Evolutionary conservation across 2,329 filamentous ascomycete species (phyloP).

Genomic region (Hypoxylon sp.): DNA sequence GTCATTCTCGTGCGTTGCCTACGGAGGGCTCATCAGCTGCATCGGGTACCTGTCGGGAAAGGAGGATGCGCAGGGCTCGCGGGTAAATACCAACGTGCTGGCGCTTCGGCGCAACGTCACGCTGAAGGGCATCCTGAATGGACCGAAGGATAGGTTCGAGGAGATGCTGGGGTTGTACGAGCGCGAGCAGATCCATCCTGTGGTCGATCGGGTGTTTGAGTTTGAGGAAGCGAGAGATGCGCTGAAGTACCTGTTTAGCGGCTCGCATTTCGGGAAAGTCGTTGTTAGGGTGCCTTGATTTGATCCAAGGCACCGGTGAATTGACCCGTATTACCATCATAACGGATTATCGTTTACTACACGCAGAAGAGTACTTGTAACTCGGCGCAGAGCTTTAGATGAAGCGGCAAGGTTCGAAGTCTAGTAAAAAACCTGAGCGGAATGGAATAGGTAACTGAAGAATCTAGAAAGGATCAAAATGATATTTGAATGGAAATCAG

Average conservation of each 20-base stretch:
- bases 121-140: conserved; percentile 68
- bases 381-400: too few relatives aligned
- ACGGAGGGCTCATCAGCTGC: conserved; percentile 62
- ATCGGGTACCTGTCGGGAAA: conserved; percentile 58
- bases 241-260: conserved; percentile 64
- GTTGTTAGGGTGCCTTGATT: conserved; percentile 59
- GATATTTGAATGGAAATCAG: too few relatives aligned
- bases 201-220: conserved; percentile 64
- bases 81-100: conserved; percentile 69
- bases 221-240: conserved; percentile 65
- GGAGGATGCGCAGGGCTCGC: conserved; percentile 64
- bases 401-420: too few relatives aligned
- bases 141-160: conserved; percentile 69
- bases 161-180: conserved; percentile 68
- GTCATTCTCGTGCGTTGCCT: conserved; percentile 61
- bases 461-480: too few relatives aligned
- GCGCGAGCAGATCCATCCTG: conserved; percentile 61
- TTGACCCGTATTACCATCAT: too few relatives aligned
- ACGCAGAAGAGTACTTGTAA: too few relatives aligned
- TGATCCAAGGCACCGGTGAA: too few relatives aligned
- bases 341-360: too few relatives aligned
- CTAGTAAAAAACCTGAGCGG: too few relatives aligned
- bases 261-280: conserved; percentile 72
- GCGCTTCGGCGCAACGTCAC: conserved; percentile 57
- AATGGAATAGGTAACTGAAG: too few relatives aligned